Base-by-base conservation (phyloP, 345 rosid genomes). In the Eucalyptus coolabah region DNA sequence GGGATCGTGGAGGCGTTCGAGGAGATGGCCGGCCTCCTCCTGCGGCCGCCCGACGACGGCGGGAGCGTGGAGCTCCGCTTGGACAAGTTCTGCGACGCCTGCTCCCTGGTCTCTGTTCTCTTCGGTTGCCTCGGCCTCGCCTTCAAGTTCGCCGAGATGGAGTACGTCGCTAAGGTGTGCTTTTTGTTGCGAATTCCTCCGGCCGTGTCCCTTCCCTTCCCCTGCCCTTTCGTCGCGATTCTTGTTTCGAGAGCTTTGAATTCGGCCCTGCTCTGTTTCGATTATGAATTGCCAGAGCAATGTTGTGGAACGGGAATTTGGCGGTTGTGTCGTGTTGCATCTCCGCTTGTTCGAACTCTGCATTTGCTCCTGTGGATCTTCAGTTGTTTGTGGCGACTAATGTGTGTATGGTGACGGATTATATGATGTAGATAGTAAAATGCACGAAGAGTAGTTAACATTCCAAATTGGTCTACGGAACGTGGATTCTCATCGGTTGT, bases 121-220 rank as follows among this genome's bases (percentile, higher is more conserved):
- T 95, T 96, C 88, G 92, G 90, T 86, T 94, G 94, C 90, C 98
- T 97, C 5, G 99, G 99, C 85, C 94, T 97, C 86, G 98, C 99
- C 80, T 97, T 96, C 93, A 96, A 95, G 92, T 96, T 97, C 86
- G 99, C 99, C 18, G 98, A 96, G 92, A 88, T 95, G 90, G 99
- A 96, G 92, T 96, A 95, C 91, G 91, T 94, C 81, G 87, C 95
- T 89, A 97, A 97, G 95, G 99, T 97, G 86, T 24, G 54, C 26
- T 19, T 32, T 32, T 40, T 69, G 77, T 87, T 63, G 42, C 24
- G 42, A 18, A n/a, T 69, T 69, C 24, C 24, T 12, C 24, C 60
- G 50, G 15, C 59, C 30, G 86, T 63, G 45, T 87, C 53, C 49
- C 30, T 16, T 1, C 44, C 77, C 82, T 63, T 37, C 59, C 59